Evolutionary conservation across 2,329 filamentous ascomycete species (phyloP), one percentile per base, ranked within the genome.

Genomic region (Aspergillus carbonarius): DNA sequence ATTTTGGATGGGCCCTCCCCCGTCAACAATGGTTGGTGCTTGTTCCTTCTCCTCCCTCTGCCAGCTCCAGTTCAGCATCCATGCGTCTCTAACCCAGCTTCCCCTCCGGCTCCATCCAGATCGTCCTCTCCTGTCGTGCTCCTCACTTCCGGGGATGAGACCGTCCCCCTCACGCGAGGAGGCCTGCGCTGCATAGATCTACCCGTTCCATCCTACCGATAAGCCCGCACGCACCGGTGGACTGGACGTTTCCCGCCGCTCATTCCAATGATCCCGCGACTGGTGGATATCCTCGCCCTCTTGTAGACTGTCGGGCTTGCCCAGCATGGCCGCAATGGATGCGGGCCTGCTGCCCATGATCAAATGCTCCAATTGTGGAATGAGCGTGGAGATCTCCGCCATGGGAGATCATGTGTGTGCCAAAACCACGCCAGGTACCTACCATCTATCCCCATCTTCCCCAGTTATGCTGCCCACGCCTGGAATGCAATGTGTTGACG

Each of bases 351-450:
- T 95, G 79, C 91, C 92, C 70, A 87, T 87, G 23, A 90, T 96
- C 77, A 96, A 93, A 82, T 96, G 92, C 77, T 96, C 92, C 54
- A 87, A 83, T 78, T 96, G 92, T 72, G 85, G 86, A 40, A 76
- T 80, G 40, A 85, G 93, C 68, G 90, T 96, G 60, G 88, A 93
- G 71, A 95, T 96, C 66, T 88, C 89, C 40, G 81, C 88, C 74
- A 90, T 96, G 88, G 91, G 91, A 61, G 91, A 96, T 62, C 92
- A 96, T 79, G 74, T 91, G 61, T 96, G 92, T 74, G 74, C 74
- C 47, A 78, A 74, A 59, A 60, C 74, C 61, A 65, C 71, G 57
- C 70, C 77, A 60, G 70, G 79, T 76, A 77, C 39, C 13, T n/a
- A n/a, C n/a, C n/a, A n/a, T n/a, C n/a, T n/a, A 20, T 57, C n/a